Evolutionary conservation across 768 basidiomycete species (phyloP), one percentile per base, ranked within the genome.

Genomic region (Astraeus odoratus): DNA sequence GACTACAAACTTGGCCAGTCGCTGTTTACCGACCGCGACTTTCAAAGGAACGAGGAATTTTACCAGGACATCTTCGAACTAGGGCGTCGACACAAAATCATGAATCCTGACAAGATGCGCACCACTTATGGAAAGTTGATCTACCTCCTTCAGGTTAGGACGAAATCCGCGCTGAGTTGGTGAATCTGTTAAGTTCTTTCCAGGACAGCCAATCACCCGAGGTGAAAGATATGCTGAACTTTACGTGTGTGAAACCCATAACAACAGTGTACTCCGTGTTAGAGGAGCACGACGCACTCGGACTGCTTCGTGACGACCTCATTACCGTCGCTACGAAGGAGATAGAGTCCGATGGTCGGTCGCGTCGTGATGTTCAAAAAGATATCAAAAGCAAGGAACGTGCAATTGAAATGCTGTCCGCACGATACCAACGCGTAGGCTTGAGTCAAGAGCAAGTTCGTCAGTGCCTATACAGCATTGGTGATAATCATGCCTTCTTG

Each of bases 21-120:
- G 50, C 74, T 92, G 13, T 91, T 92, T 61, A 67, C 77, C 31
- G 83, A 88, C 50, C 77, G 86, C 18, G 86, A 92, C 60, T 92
- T 92, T 57, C 71, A 84, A 48, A 72, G 77, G 12, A 92, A 92
- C 54, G 78, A 77, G 15, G 78, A 81, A 7, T 92, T 91, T 57
- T 92, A 83, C 56, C 86, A 88, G 48, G 65, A 71, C 12, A 73
- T 90, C 20, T 91, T 91, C 51, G 88, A 91, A 64, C 74, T 91
- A 19, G 87, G 89, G 16, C 71, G 87, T 40, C 74, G 88, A 47
- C 86, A 90, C 59, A 91, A 91, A 62, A 91, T 92, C 57, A 89
- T 86, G 86, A 92, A 91, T 54, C 89, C 89, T 0, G 89, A 91
- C 58, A 90, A 90, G 55, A 90, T 91, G 88, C 76, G 89, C 20